phyloP scores from a whole-genome alignment of 371 early-diverging fungal genomes.

The Rhizopus delemar region DNA sequence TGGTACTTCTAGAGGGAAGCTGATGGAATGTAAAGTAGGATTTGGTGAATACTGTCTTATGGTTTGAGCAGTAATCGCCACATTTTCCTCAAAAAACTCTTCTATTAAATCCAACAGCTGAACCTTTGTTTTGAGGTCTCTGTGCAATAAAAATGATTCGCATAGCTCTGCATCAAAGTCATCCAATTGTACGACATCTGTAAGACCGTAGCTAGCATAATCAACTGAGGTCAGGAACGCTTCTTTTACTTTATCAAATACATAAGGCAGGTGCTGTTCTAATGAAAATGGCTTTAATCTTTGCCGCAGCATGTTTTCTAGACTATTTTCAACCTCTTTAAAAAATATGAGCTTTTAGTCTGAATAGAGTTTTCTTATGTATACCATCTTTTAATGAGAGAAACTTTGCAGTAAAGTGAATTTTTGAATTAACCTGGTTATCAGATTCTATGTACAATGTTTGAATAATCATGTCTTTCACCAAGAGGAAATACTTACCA shows the following conservation, averaged over 20 bases:
- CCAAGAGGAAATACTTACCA: background rate
- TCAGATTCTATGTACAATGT: constrained; percentile 3
- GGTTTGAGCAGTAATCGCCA: constrained; percentile 41
- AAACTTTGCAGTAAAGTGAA: constrained; percentile 59
- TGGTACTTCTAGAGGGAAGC: constrained; percentile 57
- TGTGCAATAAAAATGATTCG: constrained; percentile 56
- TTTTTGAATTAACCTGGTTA: constrained; percentile 39
- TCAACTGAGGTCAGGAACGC: constrained; percentile 57
- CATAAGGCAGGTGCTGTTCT: constrained; percentile 56
- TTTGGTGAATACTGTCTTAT: constrained; percentile 33
- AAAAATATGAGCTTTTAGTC: background rate
- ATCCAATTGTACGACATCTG: constrained; percentile 60
- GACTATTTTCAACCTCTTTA: constrained; percentile 65
- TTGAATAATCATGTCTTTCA: background rate
- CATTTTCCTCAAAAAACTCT: constrained; percentile 52
- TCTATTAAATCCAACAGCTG: constrained; percentile 51
- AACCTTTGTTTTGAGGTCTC: constrained; percentile 57
- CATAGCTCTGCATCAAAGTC: constrained; percentile 59
- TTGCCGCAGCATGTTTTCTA: constrained; percentile 49
- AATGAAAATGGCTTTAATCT: constrained; percentile 47
- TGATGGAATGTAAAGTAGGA: constrained; percentile 35
- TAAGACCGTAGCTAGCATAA: constrained; percentile 63
- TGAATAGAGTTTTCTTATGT: background rate
- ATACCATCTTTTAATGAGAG: constrained; percentile 61
- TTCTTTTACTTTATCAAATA: constrained; percentile 54